These are phyloP conservation scores for Schwanniomyces vanrijiae DNA, from an alignment of 805 yeast species.

Conservation along the genomic window DNA sequence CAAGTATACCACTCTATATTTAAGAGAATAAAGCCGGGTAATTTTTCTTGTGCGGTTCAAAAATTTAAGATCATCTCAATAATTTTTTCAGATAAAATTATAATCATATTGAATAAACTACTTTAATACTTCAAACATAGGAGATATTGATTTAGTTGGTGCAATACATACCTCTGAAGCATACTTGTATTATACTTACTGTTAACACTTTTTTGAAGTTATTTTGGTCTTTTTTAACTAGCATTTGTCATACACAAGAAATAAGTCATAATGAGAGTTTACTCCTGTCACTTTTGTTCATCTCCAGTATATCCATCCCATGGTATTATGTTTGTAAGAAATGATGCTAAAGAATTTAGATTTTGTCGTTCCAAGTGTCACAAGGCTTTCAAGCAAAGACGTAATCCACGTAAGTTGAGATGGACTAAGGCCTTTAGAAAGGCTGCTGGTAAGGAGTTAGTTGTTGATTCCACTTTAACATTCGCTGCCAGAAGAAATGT, in stretches of 20 bases:
- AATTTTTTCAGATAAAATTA: neutral
- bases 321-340: conserved; percentile 96
- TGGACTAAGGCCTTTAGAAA: conserved; percentile 99
- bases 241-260: neutral
- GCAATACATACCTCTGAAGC: neutral
- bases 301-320: conserved; percentile 84
- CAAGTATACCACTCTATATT: no score
- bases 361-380: conserved; percentile 98
- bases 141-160: neutral
- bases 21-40: no score
- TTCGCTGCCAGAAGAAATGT: conserved; percentile 97
- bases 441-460: conserved; percentile 98
- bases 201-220: neutral
- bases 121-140: neutral
- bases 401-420: conserved; percentile 95
- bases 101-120: neutral
- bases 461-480: conserved; percentile 93
- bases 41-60: neutral
- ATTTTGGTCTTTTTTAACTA: neutral
- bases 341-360: conserved; percentile 96
- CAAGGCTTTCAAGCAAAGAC: conserved; percentile 93
- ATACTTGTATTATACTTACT: neutral
- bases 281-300: conserved; percentile 95
- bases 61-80: conserved; percentile 2
- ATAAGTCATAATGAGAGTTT: conserved; percentile 65